Evolutionary conservation across 2,329 filamentous ascomycete genomes (phyloP).

Genomic region (Colletotrichum phormii): DNA sequence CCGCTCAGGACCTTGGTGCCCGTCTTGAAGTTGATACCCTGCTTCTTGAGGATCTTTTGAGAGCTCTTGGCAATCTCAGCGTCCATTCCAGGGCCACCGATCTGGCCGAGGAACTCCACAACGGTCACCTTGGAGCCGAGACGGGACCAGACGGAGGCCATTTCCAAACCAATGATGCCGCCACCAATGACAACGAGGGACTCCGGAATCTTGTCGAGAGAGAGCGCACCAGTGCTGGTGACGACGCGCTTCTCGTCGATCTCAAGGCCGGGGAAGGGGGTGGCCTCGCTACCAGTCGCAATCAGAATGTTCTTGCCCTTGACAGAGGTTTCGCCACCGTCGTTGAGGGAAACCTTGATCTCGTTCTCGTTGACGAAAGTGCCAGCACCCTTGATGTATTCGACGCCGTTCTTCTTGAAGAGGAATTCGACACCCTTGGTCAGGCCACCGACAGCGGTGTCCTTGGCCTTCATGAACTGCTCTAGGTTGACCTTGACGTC

Average conservation of each 20-base stretch:
- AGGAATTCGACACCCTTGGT: conserved; percentile 99
- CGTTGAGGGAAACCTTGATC: conserved; percentile 88
- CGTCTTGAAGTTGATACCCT: conserved; percentile 98
- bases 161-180: conserved; percentile 98
- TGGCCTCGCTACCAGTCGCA: conserved; percentile 94
- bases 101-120: conserved; percentile 95
- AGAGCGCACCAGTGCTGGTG: conserved; percentile 94
- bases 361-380: conserved; percentile 91
- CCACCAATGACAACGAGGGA: conserved; percentile 98
- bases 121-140: conserved; percentile 95
- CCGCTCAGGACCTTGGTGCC: conserved; percentile 94
- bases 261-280: conserved; percentile 94
- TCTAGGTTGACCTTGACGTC: conserved; percentile 96
- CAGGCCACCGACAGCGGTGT: conserved; percentile 85
- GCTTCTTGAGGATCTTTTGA: conserved; percentile 94
- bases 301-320: conserved; percentile 98
- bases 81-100: conserved; percentile 98
- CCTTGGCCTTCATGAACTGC: conserved; percentile 99
- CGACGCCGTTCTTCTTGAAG: conserved; percentile 99
- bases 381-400: conserved; percentile 95
- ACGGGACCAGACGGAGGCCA: conserved; percentile 97
- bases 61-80: conserved; percentile 88
- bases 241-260: conserved; percentile 98
- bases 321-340: conserved; percentile 90
- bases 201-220: conserved; percentile 90